Percentiles rank a stretch among this genome's conserved stretches.
phyloP scores from a whole-genome alignment of 208 protist genomes.

The Strigomonas culicis region DNA sequence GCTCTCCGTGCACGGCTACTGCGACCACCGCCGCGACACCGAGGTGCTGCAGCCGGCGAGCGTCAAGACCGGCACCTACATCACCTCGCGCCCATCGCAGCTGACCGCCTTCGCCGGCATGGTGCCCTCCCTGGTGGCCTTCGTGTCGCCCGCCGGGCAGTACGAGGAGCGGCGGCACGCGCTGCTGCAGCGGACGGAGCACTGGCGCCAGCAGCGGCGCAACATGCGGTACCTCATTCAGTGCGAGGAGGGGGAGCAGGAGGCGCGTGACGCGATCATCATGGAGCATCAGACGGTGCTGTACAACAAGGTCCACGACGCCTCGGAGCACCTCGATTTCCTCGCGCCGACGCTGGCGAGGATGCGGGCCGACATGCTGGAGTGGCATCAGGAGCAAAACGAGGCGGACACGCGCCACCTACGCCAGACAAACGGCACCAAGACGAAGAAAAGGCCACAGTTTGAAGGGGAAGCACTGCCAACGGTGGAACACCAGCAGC shows the following conservation, averaged over 20 bases:
- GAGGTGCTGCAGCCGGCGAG: slow-evolving; percentile 54
- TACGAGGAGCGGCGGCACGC: slow-evolving; percentile 46
- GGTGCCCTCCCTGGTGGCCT: slow-evolving; percentile 52
- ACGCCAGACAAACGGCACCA: neutral
- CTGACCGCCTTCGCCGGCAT: slow-evolving; percentile 43
- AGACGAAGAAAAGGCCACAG: neutral
- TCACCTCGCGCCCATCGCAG: slow-evolving; percentile 16
- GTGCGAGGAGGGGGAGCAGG: slow-evolving; percentile 29
- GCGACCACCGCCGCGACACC: slow-evolving; percentile 66
- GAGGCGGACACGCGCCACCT: neutral
- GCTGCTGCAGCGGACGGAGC: slow-evolving; percentile 15
- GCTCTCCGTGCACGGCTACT: slow-evolving; percentile 49
- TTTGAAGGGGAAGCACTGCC: too few species aligned
- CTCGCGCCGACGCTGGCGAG: neutral
- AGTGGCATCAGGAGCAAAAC: slow-evolving; percentile 8
- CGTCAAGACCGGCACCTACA: slow-evolving; percentile 54
- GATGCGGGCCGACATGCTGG: slow-evolving; percentile 8
- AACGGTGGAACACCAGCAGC: neutral
- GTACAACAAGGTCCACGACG: slow-evolving; percentile 10
- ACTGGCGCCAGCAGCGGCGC: slow-evolving; percentile 19
- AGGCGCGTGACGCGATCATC: slow-evolving; percentile 22
- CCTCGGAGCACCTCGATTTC: neutral
- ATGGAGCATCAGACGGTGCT: slow-evolving; percentile 2
- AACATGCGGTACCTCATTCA: slow-evolving; percentile 30
- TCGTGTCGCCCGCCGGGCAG: slow-evolving; percentile 40